phyloP scores from a whole-genome alignment of 768 basidiomycete genomes.

The Boletales sp. region DNA sequence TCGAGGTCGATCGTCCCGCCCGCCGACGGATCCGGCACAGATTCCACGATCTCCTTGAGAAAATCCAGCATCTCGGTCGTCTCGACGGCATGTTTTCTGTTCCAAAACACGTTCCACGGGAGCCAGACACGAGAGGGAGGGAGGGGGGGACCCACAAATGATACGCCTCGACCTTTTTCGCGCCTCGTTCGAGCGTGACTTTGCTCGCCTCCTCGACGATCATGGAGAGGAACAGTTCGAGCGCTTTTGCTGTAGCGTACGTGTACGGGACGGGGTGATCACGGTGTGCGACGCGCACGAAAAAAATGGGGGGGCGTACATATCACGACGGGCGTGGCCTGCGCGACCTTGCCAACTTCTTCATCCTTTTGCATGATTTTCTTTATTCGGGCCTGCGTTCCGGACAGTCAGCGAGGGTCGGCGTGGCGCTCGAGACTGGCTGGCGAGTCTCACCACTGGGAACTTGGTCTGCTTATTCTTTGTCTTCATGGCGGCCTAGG shows the following conservation, averaged over 20 bases:
- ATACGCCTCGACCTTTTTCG: slow-evolving; percentile 88
- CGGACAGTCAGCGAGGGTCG: slow-evolving; percentile 6
- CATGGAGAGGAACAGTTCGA: slow-evolving; percentile 86
- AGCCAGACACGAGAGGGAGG: neutral
- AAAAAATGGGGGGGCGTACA: slow-evolving; percentile 55
- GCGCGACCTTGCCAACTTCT: slow-evolving; percentile 97
- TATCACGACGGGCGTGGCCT: slow-evolving; percentile 93
- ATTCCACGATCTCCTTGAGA: slow-evolving; percentile 85
- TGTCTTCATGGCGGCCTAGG: slow-evolving; percentile 60
- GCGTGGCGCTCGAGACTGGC: neutral
- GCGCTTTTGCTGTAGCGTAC: slow-evolving; percentile 74
- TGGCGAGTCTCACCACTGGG: slow-evolving; percentile 62
- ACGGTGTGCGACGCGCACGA: slow-evolving; percentile 9
- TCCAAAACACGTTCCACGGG: neutral
- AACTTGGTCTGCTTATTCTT: slow-evolving; percentile 92
- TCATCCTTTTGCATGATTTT: slow-evolving; percentile 99
- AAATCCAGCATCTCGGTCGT: slow-evolving; percentile 90
- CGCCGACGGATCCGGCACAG: slow-evolving; percentile 82
- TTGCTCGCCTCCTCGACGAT: slow-evolving; percentile 81
- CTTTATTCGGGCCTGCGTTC: slow-evolving; percentile 89
- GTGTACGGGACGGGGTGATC: neutral
- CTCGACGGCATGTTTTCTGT: slow-evolving; percentile 89
- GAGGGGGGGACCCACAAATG: slow-evolving; percentile 69
- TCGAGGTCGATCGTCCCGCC: slow-evolving; percentile 77
- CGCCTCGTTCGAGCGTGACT: slow-evolving; percentile 72